phyloP scores from a whole-genome alignment of 352 stramenopile genomes.

The Globisporangium irregulare region DNA sequence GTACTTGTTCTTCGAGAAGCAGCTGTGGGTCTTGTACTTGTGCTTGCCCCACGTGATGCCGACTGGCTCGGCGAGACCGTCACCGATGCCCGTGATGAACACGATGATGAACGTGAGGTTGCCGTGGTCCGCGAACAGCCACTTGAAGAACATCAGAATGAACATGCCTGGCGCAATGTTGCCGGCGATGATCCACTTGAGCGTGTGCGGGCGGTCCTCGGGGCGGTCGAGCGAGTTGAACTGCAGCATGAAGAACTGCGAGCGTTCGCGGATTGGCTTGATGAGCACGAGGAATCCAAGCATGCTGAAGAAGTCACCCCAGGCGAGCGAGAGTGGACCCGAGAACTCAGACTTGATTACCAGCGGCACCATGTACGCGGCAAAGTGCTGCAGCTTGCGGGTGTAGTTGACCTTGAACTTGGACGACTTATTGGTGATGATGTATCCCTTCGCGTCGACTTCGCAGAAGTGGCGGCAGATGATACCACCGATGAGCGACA shows the following conservation, averaged over 20 bases:
- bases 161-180: slow-evolving; percentile 64
- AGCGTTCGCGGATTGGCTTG: slow-evolving; percentile 77
- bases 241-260: slow-evolving; percentile 86
- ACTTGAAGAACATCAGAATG: slow-evolving; percentile 86
- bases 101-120: slow-evolving; percentile 76
- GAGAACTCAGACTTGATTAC: slow-evolving; percentile 53
- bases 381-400: slow-evolving; percentile 81
- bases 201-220: slow-evolving; percentile 79
- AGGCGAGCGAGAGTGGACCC: slow-evolving; percentile 63
- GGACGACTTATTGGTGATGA: slow-evolving; percentile 84
- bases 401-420: slow-evolving; percentile 90
- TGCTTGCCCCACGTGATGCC: slow-evolving; percentile 78
- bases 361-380: slow-evolving; percentile 79
- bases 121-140: slow-evolving; percentile 58
- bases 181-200: slow-evolving; percentile 84
- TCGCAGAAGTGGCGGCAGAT: slow-evolving; percentile 80
- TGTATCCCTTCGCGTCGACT: slow-evolving; percentile 79
- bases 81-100: slow-evolving; percentile 80
- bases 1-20: slow-evolving; percentile 84
- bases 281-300: slow-evolving; percentile 81
- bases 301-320: slow-evolving; percentile 83
- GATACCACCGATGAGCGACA: slow-evolving; percentile 62
- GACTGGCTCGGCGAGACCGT: slow-evolving; percentile 73
- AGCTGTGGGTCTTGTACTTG: slow-evolving; percentile 85
- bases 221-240: slow-evolving; percentile 87